These are phyloP conservation scores for Nigrospora osmanthi DNA, from an alignment of 2,329 filamentous ascomycete genomes.

Conservation along the genomic window DNA sequence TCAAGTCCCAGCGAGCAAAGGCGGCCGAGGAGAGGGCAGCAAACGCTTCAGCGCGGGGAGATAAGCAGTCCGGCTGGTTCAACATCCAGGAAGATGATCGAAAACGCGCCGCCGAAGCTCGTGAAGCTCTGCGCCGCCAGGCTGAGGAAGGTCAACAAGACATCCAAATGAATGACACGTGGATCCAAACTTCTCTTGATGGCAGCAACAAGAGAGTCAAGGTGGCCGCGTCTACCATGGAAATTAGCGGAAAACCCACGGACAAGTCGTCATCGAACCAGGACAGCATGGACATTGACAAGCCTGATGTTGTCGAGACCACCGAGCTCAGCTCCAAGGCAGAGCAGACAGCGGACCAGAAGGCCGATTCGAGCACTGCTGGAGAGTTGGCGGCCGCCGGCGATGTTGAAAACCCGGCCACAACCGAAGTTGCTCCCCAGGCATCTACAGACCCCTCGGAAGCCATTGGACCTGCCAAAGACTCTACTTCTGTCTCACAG, in stretches of 20 bases:
- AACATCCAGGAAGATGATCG: constrained; percentile 15
- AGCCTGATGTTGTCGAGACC: background rate
- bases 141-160: constrained; percentile 12
- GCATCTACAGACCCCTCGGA: too few species aligned
- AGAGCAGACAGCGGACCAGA: too few species aligned
- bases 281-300: background rate
- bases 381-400: too few species aligned
- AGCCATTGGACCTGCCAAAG: too few species aligned
- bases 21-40: constrained; percentile 10
- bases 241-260: background rate
- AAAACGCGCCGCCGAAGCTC: constrained; percentile 12
- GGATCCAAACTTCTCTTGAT: constrained; percentile 29
- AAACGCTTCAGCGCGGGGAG: constrained; percentile 12
- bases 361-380: too few species aligned
- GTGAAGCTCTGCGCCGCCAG: constrained; percentile 18
- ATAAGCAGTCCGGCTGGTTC: constrained; percentile 12
- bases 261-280: background rate
- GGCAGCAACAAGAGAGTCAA: constrained; percentile 33
- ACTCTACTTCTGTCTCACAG: too few species aligned
- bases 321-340: too few species aligned
- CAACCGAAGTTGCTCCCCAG: too few species aligned
- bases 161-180: constrained; percentile 27
- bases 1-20: constrained; percentile 29
- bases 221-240: constrained; percentile 9
- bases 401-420: too few species aligned